Conservation (phyloP, 192 early-diverging fungal species). For the Entrophospora sp. region DNA sequence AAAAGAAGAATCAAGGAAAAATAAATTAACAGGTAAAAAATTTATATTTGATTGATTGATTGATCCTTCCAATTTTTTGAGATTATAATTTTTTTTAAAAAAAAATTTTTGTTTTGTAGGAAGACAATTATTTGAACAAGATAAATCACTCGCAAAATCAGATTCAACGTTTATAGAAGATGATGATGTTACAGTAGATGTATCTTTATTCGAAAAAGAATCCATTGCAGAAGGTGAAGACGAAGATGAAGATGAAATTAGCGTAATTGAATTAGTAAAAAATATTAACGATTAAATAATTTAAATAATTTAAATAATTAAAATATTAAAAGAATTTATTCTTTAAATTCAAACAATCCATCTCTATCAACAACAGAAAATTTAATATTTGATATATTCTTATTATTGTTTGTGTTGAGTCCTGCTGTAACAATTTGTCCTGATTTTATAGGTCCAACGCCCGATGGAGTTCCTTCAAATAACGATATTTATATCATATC, state of each 20-base stretch:
- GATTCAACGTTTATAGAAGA: slow-evolving; percentile 77
- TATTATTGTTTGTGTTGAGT: slow-evolving; percentile 38
- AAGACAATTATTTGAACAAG: slow-evolving; percentile 86
- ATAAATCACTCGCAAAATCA: slow-evolving; percentile 72
- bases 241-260: slow-evolving; percentile 55
- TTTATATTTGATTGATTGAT: too few relatives aligned
- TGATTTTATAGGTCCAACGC: slow-evolving; percentile 73
- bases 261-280: slow-evolving; percentile 26
- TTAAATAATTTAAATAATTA: too few relatives aligned
- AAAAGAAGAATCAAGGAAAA: slow-evolving; percentile 37
- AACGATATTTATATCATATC: background rate
- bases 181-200: slow-evolving; percentile 79
- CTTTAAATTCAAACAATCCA: background rate
- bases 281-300: slow-evolving; percentile 2
- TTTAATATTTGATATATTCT: slow-evolving; percentile 34
- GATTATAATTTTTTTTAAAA: background rate
- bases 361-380: slow-evolving; percentile 40
- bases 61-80: background rate
- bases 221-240: slow-evolving; percentile 44
- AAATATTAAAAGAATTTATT: too few relatives aligned
- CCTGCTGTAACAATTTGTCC: slow-evolving; percentile 75
- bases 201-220: slow-evolving; percentile 63
- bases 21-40: slow-evolving; percentile 37
- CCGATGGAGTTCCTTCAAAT: slow-evolving; percentile 63
- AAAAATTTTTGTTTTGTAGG: slow-evolving; percentile 36